Evolutionary conservation across 306 rosid genomes (phyloP).

Genomic region (Echinosophora koreensis): DNA sequence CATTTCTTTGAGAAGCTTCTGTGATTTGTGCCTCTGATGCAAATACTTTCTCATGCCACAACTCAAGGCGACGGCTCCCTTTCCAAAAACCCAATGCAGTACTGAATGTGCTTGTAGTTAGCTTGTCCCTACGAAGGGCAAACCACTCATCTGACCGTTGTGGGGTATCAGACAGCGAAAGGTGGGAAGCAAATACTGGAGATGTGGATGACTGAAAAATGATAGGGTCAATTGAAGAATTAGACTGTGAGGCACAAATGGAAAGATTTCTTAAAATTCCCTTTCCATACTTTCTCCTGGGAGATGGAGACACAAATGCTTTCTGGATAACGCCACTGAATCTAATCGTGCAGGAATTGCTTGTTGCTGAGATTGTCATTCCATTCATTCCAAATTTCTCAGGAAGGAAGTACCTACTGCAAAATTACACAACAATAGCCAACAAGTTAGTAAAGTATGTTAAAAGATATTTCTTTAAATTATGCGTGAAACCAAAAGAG

Average conservation of each 20-base stretch:
- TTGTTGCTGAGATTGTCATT: constrained; percentile 52
- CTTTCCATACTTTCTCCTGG: constrained; percentile 44
- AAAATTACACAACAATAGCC: constrained; percentile 49
- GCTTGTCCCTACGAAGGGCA: constrained; percentile 89
- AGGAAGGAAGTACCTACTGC: constrained; percentile 46
- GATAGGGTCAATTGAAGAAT: constrained; percentile 45
- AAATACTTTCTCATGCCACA: constrained; percentile 92
- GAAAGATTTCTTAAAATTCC: constrained; percentile 51
- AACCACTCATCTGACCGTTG: constrained; percentile 98
- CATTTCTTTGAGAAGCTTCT: constrained; percentile 57
- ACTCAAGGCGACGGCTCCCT: constrained; percentile 77
- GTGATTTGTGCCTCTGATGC: constrained; percentile 51
- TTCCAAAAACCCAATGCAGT: constrained; percentile 97
- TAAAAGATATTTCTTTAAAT: constrained; percentile 8
- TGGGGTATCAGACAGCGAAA: constrained; percentile 61
- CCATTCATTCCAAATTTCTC: constrained; percentile 44
- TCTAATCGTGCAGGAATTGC: constrained; percentile 56
- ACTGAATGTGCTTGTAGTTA: constrained; percentile 93
- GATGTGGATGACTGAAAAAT: constrained; percentile 52
- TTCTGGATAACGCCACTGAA: constrained; percentile 50
- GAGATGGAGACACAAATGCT: constrained; percentile 43
- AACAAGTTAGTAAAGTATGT: background rate
- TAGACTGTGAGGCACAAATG: constrained; percentile 39
- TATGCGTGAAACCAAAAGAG: constrained; percentile 11
- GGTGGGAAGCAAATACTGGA: constrained; percentile 54